Percentiles rank a stretch among this genome's conserved stretches.
Conservation (phyloP, 768 basidiomycete species). For the Filobasidium floriforme region DNA sequence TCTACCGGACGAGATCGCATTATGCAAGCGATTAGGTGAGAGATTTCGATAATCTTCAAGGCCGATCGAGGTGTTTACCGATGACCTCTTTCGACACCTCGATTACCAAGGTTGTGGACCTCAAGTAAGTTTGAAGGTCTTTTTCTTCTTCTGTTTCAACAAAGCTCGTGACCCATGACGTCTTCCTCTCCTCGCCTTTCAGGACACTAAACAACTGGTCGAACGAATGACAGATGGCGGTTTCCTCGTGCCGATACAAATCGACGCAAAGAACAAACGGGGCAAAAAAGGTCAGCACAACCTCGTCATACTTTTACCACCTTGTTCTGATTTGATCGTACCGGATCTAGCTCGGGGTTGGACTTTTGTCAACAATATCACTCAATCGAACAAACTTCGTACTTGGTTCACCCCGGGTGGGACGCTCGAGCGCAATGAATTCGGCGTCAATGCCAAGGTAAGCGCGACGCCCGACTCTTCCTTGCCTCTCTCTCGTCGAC, state of each 20-base stretch:
- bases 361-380: neutral
- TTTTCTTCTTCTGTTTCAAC: neutral
- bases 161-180: neutral
- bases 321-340: neutral
- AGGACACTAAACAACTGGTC: neutral
- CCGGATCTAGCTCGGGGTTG: neutral
- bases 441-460: constrained; percentile 9
- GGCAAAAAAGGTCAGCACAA: neutral
- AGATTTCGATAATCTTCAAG: neutral
- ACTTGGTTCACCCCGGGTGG: constrained; percentile 14
- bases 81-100: neutral
- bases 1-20: neutral
- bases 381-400: constrained; percentile 2
- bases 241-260: neutral
- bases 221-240: neutral
- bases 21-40: constrained; percentile 1
- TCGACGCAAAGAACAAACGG: neutral
- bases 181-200: neutral
- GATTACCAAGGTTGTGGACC: neutral
- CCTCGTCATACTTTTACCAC: neutral
- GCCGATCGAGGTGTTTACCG: neutral
- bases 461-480: neutral
- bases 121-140: neutral
- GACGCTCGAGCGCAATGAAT: constrained; percentile 9
- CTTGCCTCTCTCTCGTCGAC: neutral